Base-by-base conservation (phyloP, 2,329 filamentous ascomycete species). In the Cladorrhinum sp. region DNA sequence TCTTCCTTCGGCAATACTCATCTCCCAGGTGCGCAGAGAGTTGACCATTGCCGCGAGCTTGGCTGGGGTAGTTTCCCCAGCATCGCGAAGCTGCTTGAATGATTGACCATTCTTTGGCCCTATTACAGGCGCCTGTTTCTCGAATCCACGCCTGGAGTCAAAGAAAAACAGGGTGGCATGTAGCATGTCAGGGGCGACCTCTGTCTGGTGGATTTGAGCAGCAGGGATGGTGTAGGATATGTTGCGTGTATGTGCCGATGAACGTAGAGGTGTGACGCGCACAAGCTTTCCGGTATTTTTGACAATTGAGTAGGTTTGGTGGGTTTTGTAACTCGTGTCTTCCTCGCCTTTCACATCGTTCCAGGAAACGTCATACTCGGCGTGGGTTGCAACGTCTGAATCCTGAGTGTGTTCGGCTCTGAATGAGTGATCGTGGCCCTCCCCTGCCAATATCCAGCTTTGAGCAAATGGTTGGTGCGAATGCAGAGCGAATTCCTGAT, bases 131-230 rank as follows among this genome's bases (percentile, higher is more conserved):
- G 72, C 73, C 55, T 73, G 68, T 46, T 66, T 57, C 3, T 65
- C 59, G 54, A 72, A 75, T 7, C 74, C 74, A 1, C 71, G 70
- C 10, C 46, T 52, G 1, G 72, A 68, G 59, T 77, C 74, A 55
- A 76, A 76, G 52, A 72, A 70, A 66, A 74, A 73, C 2, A 77
- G 39, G 0, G 73, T 75, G 1, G 75, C 73, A 49, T 75, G 72
- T 0, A 75, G 55, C 1, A 48, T 55, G 7, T 72, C 63, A 0
- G 71, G 68, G 2, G 63, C 58, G 1, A 76, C 72, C 1, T 67
- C 66, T 7, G 68, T 65, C 0, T 56, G 64, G 61, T 76, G 75
- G 50, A 68, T 74, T 3, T 56, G 61, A 1, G 64, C 71, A 7
- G 69, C 69, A 1, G 73, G 69, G 20, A 76, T 66, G 2, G 64